A percentile compares a stretch with the other conserved stretches of the same genome.
Evolutionary conservation across 768 basidiomycete species (phyloP).

Genomic region (Boletus patriciae): DNA sequence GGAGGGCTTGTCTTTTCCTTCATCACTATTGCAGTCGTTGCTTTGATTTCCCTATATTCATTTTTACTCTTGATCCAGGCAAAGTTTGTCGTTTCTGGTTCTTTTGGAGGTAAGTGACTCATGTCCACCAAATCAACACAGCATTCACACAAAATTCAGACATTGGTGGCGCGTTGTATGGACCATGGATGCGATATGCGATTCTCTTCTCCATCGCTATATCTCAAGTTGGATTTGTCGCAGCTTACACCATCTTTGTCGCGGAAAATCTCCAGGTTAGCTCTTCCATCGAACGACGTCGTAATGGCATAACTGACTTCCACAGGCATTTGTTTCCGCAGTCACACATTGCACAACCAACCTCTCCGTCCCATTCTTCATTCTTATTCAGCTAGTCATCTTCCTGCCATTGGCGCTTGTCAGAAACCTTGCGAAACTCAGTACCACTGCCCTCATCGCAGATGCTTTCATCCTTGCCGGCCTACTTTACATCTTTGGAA

Average conservation of each 20-base stretch:
- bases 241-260: constrained; percentile 95
- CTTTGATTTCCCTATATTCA: constrained; percentile 84
- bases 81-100: constrained; percentile 86
- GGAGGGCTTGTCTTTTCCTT: constrained; percentile 91
- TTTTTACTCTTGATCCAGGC: constrained; percentile 89
- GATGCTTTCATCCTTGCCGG: constrained; percentile 95
- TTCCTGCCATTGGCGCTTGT: constrained; percentile 90
- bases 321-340: constrained; percentile 80
- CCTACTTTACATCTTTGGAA: constrained; percentile 81
- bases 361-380: constrained; percentile 75
- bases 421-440: constrained; percentile 92
- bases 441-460: constrained; percentile 86
- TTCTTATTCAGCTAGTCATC: constrained; percentile 77
- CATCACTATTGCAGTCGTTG: constrained; percentile 75
- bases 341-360: constrained; percentile 71
- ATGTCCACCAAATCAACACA: not conserved
- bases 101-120: constrained; percentile 77
- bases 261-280: constrained; percentile 76
- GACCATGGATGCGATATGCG: constrained; percentile 86
- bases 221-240: constrained; percentile 87
- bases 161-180: constrained; percentile 90
- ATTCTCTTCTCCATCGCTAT: constrained; percentile 86
- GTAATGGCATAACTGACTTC: constrained; percentile 1
- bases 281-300: not conserved
- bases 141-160: constrained; percentile 46